Evolutionary conservation across 164 flowering plant genomes (phyloP).

Genomic region (Annona squamosa): DNA sequence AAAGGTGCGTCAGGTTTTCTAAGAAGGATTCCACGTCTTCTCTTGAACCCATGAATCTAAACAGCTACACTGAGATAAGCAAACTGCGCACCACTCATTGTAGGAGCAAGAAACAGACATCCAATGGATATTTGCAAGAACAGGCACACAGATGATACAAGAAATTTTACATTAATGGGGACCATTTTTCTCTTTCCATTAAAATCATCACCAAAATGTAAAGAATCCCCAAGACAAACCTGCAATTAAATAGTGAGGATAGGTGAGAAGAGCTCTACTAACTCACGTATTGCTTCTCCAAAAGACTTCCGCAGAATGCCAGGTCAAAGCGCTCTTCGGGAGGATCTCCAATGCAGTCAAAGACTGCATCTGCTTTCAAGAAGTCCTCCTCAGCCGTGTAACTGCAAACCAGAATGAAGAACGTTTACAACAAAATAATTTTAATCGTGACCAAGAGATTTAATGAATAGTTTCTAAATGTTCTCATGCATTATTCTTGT

Average conservation of each 20-base stretch:
- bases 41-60: too few relatives aligned
- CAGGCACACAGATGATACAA: background rate
- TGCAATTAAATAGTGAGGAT: background rate
- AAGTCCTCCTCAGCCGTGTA: conserved; percentile 94
- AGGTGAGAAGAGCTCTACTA: conserved; percentile 15
- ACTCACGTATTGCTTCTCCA: conserved; percentile 73
- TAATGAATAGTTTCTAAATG: background rate
- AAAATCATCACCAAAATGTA: background rate
- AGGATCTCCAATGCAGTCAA: conserved; percentile 89
- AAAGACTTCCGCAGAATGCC: conserved; percentile 77
- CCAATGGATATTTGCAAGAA: too few relatives aligned
- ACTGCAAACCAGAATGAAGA: conserved; percentile 26
- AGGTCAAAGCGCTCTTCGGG: conserved; percentile 84
- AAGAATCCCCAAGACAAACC: background rate
- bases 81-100: too few relatives aligned
- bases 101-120: too few relatives aligned
- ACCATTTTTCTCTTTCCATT: background rate
- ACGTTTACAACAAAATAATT: background rate
- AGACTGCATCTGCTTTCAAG: conserved; percentile 81
- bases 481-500: background rate
- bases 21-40: too few relatives aligned
- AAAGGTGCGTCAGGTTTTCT: too few relatives aligned
- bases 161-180: background rate
- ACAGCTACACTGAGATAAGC: too few relatives aligned
- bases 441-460: background rate